Base-by-base conservation (phyloP, 257 asterid genomes). In the Scutellaria barbata region DNA sequence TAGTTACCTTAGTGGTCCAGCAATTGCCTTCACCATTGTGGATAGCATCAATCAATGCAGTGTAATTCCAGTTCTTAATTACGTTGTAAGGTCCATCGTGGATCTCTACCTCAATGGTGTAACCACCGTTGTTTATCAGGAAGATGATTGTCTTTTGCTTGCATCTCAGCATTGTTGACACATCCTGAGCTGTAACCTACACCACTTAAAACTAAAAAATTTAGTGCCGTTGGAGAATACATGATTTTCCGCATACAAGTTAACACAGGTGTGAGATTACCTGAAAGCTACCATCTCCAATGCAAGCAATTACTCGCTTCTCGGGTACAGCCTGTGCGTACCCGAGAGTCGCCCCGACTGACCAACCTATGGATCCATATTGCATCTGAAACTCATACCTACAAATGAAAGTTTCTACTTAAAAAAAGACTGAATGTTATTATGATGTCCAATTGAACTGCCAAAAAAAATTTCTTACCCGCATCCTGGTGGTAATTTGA, bases 261-360 rank as follows among this genome's bases (percentile, higher is more conserved):
- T 22, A 16, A 54, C 5, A 5, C 33, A 66, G 54, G 30, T 55
- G 17, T 59, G 70, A 1, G 43, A 48, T 30, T 76, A 88, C 97
- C 92, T 91, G 97, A 71, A 91, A 91, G 82, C 96, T 91, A 57
- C 97, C 97, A 58, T 91, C 96, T 39, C 97, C 96, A 22, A 91
- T 91, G 83, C 83, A 91, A 16, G 95, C 95, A 39, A 91, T 79
- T 57, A 89, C 93, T 5, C 93, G 85, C 65, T 87, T 91, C 5
- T 82, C 80, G 0, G 81, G 89, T n/a, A 72, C 86, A 30, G 90
- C 93, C 79, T 87, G 97, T 8, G 96, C 95, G 68, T 87, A 89
- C 39, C 97, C 97, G 64, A 91, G 87, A 57, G 97, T 87, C 8
- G 96, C 95, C 64, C 96, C 97, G 1, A 91, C 97, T 0, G 96